These are phyloP conservation scores for Prosopis cineraria DNA, from an alignment of 306 rosid species.

Conservation along the genomic window DNA sequence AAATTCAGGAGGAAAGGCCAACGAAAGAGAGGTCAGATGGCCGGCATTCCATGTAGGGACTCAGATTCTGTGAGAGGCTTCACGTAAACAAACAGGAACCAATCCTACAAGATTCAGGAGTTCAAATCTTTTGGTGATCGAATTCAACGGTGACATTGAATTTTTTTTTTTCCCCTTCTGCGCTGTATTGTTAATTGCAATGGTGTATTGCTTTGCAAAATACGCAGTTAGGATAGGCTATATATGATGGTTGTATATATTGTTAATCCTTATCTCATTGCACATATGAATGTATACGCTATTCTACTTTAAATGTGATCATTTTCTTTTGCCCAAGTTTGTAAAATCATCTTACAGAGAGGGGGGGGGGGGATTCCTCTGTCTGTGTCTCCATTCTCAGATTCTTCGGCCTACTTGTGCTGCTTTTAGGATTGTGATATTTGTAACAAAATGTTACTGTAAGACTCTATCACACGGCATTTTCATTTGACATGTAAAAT, in stretches of 20 bases:
- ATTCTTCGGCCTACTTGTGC: neutral
- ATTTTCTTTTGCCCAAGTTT: neutral
- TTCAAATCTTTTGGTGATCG: neutral
- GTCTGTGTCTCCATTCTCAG: neutral
- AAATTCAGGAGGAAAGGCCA: constrained; percentile 69
- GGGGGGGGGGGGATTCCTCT: neutral
- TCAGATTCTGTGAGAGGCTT: neutral
- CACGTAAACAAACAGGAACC: constrained; percentile 15
- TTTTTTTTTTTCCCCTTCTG: neutral
- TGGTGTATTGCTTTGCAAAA: constrained; percentile 5
- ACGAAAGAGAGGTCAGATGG: constrained; percentile 63
- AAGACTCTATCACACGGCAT: too few relatives aligned
- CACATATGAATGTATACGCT: constrained; percentile 5
- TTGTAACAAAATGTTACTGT: too few relatives aligned
- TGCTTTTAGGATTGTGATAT: too few relatives aligned
- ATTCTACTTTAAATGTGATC: neutral
- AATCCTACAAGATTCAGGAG: neutral
- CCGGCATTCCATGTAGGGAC: constrained; percentile 64
- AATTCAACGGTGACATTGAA: neutral
- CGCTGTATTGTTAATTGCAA: neutral
- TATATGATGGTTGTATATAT: constrained; percentile 25
- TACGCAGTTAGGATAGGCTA: constrained; percentile 11
- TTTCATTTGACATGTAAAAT: too few relatives aligned
- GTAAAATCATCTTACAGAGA: neutral
- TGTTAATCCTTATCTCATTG: neutral